Evolutionary conservation across 2,329 filamentous ascomycete species (phyloP), one percentile per base, ranked within the genome.

Genomic region (Aspergillus pseudoterreus): DNA sequence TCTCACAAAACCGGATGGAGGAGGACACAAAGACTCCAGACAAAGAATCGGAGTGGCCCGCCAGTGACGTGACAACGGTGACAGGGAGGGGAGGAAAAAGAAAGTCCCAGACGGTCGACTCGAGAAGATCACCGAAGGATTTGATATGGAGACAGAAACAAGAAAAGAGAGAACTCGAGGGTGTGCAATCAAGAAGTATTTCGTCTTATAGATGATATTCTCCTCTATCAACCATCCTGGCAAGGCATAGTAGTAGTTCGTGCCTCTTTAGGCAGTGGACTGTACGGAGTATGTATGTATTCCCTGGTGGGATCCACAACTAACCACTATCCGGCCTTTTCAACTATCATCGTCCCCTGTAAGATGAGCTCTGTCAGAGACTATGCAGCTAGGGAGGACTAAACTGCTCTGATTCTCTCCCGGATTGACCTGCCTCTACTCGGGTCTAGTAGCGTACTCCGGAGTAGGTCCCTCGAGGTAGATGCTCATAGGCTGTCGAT

Each of bases 21-120:
- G 14, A 30, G 32, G 21, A 51, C 35, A 39, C 36, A 47, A 47
- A 50, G 48, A 33, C 41, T 43, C 35, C 14, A 38, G 45, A 56
- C 53, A 57, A 56, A 56, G 53, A 57, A 52, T 52, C 47, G 49
- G 55, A 53, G 50, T 32, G 38, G 47, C 24, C 55, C 45, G 47
- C 53, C 43, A 58, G 54, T 49, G 54, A 55, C 42, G 41, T 50
- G 42, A 45, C 48, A 27, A 42, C 33, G 24, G 41, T 41, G 32
- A 21, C 24, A 43, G 44, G 30, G 42, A 42, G 21, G 36, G 35
- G 22, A 49, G 35, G 35, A 19, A 17, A 49, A 21, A 17, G 32
- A 35, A 35, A 22, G 44, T 45, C 43, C 11, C n/a, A 32, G 15
- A 15, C 32, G 43, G 14, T 45, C 3, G 6, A n/a, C 14, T 17